Evolutionary conservation across 352 stramenopile genomes (phyloP).

Genomic region (Pythium chondricola): DNA sequence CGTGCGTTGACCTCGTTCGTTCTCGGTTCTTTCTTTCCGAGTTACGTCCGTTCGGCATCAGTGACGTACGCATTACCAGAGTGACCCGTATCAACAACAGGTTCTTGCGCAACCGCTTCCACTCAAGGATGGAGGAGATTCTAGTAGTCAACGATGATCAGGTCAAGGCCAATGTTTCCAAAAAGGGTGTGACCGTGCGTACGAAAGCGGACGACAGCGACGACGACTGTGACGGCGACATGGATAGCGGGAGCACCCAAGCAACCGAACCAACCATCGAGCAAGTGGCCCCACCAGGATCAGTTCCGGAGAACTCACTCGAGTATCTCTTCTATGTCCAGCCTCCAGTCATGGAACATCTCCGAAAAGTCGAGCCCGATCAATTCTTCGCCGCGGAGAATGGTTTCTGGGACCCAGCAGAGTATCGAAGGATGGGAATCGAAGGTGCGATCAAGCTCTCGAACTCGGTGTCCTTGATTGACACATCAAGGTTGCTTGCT

Average conservation of each 20-base stretch:
- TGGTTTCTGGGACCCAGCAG: slow-evolving; percentile 49
- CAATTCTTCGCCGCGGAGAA: slow-evolving; percentile 62
- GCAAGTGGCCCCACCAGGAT: slow-evolving; percentile 15
- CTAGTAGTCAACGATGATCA: slow-evolving; percentile 45
- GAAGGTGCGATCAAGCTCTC: slow-evolving; percentile 63
- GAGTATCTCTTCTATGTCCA: slow-evolving; percentile 84
- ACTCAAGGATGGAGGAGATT: slow-evolving; percentile 75
- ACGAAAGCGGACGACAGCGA: slow-evolving; percentile 34
- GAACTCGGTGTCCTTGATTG: slow-evolving; percentile 64
- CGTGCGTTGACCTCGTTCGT: slow-evolving; percentile 77
- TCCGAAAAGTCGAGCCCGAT: slow-evolving; percentile 32
- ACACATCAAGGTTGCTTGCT: slow-evolving; percentile 28
- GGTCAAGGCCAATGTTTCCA: slow-evolving; percentile 76
- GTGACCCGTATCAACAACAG: slow-evolving; percentile 89
- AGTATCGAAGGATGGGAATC: slow-evolving; percentile 42
- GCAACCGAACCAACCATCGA: slow-evolving; percentile 4
- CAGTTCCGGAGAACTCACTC: slow-evolving; percentile 44
- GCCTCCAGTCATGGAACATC: slow-evolving; percentile 34
- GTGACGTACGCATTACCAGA: slow-evolving; percentile 64
- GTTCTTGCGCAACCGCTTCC: slow-evolving; percentile 83
- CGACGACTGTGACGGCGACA: slow-evolving; percentile 7
- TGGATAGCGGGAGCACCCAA: no score
- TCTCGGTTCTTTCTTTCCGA: slow-evolving; percentile 59
- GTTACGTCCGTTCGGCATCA: slow-evolving; percentile 45
- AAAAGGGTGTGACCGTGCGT: slow-evolving; percentile 60